These are phyloP conservation scores for Scedosporium aurantiacum DNA, from an alignment of 2,329 filamentous ascomycete species.

Conservation along the genomic window DNA sequence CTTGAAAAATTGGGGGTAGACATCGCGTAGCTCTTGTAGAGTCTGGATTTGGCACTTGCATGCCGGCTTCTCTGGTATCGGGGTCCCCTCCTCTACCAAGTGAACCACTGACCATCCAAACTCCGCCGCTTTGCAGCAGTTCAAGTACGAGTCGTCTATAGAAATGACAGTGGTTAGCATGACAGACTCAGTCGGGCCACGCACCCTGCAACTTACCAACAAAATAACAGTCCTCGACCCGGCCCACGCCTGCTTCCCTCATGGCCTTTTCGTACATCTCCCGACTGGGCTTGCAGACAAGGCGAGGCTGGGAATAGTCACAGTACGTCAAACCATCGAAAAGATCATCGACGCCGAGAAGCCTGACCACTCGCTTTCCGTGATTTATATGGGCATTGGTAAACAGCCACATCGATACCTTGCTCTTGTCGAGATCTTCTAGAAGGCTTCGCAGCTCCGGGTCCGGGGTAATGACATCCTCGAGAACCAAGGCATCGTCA, in stretches of 20 bases:
- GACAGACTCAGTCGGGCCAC: too few species aligned
- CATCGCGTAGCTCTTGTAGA: slow-evolving; percentile 60
- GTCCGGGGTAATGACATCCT: slow-evolving; percentile 72
- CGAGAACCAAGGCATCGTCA: slow-evolving; percentile 85
- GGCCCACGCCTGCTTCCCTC: slow-evolving; percentile 62
- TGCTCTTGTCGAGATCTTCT: slow-evolving; percentile 68
- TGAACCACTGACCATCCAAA: slow-evolving; percentile 83
- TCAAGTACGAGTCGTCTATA: slow-evolving; percentile 74
- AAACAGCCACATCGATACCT: slow-evolving; percentile 85
- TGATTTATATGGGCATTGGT: slow-evolving; percentile 95
- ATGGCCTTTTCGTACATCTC: slow-evolving; percentile 86
- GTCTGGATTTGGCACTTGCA: slow-evolving; percentile 65
- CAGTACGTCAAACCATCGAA: slow-evolving; percentile 96
- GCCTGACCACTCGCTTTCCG: slow-evolving; percentile 65
- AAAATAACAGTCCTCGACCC: slow-evolving; percentile 71
- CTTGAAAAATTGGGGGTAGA: slow-evolving; percentile 85
- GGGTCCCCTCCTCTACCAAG: slow-evolving; percentile 66
- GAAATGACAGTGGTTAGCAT: not conserved
- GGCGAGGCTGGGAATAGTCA: slow-evolving; percentile 62
- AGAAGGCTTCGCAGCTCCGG: slow-evolving; percentile 64
- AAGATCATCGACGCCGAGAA: slow-evolving; percentile 73
- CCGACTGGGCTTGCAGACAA: slow-evolving; percentile 78
- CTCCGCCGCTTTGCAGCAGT: slow-evolving; percentile 65
- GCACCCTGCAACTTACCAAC: slow-evolving; percentile 55
- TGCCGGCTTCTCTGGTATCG: slow-evolving; percentile 50